Conservation (phyloP, 2,329 filamentous ascomycete genomes). For the Pseudogymnoascus sp. region DNA sequence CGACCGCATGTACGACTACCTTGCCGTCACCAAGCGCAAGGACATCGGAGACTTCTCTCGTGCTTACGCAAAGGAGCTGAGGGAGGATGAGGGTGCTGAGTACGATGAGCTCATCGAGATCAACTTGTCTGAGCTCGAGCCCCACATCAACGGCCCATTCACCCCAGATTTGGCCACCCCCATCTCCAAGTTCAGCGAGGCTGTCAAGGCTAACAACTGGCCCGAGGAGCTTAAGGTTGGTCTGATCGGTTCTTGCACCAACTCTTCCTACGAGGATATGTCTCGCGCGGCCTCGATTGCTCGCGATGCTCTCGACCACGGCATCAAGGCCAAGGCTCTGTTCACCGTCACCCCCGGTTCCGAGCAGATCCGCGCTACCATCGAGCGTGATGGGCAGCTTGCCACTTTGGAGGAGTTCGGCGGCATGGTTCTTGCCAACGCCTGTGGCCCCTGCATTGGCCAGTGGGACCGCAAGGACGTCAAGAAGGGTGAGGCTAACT, state of each 20-base stretch:
- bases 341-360: slow-evolving; percentile 96
- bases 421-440: slow-evolving; percentile 89
- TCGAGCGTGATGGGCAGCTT: slow-evolving; percentile 80
- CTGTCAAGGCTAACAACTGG: slow-evolving; percentile 92
- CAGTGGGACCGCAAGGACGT: slow-evolving; percentile 95
- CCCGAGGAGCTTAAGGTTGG: slow-evolving; percentile 94
- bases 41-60: slow-evolving; percentile 88
- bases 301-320: slow-evolving; percentile 82
- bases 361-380: slow-evolving; percentile 93
- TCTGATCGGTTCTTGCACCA: slow-evolving; percentile 97
- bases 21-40: slow-evolving; percentile 81
- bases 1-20: slow-evolving; percentile 95
- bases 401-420: slow-evolving; percentile 95
- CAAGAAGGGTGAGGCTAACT: slow-evolving; percentile 92
- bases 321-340: slow-evolving; percentile 84
- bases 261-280: slow-evolving; percentile 84
- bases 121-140: slow-evolving; percentile 90
- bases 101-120: slow-evolving; percentile 97
- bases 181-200: slow-evolving; percentile 94
- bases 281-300: slow-evolving; percentile 86
- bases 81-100: slow-evolving; percentile 80
- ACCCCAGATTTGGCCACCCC: slow-evolving; percentile 96
- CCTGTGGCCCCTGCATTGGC: slow-evolving; percentile 86
- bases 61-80: slow-evolving; percentile 75
- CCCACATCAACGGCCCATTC: slow-evolving; percentile 98